Base-by-base conservation (phyloP, 2,329 filamentous ascomycete genomes). In the Calcarisporium arbuscula region DNA sequence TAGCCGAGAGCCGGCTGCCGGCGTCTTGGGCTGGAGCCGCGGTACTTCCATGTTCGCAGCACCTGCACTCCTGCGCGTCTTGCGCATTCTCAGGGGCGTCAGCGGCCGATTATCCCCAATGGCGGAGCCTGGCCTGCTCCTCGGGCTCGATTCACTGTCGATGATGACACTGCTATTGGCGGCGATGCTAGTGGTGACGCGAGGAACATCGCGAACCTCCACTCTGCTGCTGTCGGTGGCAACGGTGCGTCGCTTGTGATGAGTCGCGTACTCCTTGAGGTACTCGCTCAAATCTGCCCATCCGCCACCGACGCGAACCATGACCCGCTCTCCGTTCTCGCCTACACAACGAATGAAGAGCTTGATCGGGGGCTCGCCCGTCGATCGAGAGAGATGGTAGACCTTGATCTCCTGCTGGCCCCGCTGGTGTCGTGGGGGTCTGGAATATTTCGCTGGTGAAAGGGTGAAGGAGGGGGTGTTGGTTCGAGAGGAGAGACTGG, bases 271-370 rank as follows among this genome's bases (percentile, higher is more conserved):
- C 57, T 95, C 87, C 48, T 88, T 83, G 27, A 98, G 70, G 53
- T 95, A 98, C 58, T 96, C 92, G 23, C 85, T 90, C 15, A 98
- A 68, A 58, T 98, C 92, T 11, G 89, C 88, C 92, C 92, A 98
- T n/a, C 92, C 92, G 39, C 92, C 92, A 10, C 92, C 92, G 10
- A 98, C 90, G 22, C 92, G 84, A 7, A 98, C 92, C 92, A 98
- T 96, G 41, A 96, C 88, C 33, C 92, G 80, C 58, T 96, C 88
- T 12, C 85, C 86, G 37, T 79, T 73, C 56, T 95, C 88, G 32
- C 92, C 92, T 3, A 98, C 89, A 2, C 88, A 80, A 12, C 92
- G 83, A 34, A 98, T 89, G 51, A 94, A 94, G 5, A 98, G 75
- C 61, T 95, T 96, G 53, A 95, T 89, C 1, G 92, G 92, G 10